Percentiles rank a stretch among this genome's conserved stretches.
Evolutionary conservation across 1,139 yeast genomes (phyloP).

Genomic region (Pichia sp.): DNA sequence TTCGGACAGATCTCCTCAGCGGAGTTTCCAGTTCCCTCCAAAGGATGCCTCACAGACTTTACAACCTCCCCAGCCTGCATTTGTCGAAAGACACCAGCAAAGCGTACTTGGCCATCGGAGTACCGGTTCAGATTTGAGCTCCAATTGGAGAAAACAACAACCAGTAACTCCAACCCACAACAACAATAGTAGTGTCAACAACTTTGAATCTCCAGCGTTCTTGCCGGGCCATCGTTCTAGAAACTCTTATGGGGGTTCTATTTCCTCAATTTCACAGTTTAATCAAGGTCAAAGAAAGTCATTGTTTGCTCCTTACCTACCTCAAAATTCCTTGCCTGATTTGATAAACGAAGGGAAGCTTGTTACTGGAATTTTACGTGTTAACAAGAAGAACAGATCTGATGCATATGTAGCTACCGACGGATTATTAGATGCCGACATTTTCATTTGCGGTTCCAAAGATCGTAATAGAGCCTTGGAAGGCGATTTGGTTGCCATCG

Average conservation of each 20-base stretch:
- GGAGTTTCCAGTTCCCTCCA: constrained; percentile 42
- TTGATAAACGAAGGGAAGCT: constrained; percentile 84
- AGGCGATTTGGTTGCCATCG: constrained; percentile 95
- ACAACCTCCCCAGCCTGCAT: constrained; percentile 31
- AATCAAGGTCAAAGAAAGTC: constrained; percentile 63
- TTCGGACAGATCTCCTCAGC: constrained; percentile 34
- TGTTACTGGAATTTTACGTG: constrained; percentile 89
- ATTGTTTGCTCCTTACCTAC: constrained; percentile 90
- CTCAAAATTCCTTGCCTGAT: constrained; percentile 89
- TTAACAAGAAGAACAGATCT: constrained; percentile 90
- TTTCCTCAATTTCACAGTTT: constrained; percentile 49
- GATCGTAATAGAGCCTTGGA: constrained; percentile 96
- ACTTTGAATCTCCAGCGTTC: constrained; percentile 54
- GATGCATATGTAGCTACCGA: constrained; percentile 98
- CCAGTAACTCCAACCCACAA: constrained; percentile 29
- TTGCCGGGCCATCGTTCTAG: constrained; percentile 69
- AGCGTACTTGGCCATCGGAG: constrained; percentile 52
- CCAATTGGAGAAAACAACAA: constrained; percentile 56
- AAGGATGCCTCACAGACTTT: constrained; percentile 27
- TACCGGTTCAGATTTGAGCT: constrained; percentile 60
- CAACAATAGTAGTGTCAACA: constrained; percentile 9
- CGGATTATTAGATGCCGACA: constrained; percentile 92
- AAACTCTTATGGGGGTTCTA: constrained; percentile 64
- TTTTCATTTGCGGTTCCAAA: constrained; percentile 97
- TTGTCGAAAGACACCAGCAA: constrained; percentile 23